phyloP scores from a whole-genome alignment of 441 rosid genomes.

The Erodium moschatum region DNA sequence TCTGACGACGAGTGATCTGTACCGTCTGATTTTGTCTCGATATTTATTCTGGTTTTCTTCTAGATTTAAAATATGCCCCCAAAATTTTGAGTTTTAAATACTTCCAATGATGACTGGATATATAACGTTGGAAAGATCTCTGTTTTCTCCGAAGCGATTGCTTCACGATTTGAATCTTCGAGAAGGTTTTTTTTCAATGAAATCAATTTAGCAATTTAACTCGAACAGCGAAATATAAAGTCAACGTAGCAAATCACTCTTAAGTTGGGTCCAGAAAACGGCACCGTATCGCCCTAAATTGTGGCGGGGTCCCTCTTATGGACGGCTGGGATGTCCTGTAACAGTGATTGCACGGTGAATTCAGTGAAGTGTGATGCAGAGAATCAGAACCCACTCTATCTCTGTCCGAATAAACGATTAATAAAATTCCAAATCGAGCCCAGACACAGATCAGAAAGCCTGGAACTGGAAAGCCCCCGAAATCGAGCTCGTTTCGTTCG shows the following conservation, averaged over 20 bases:
- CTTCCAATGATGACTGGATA: no score
- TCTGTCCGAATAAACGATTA: not conserved
- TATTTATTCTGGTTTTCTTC: not conserved
- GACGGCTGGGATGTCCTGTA: no score
- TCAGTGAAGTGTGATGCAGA: no score
- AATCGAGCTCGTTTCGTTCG: not conserved
- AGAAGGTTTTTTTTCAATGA: not conserved
- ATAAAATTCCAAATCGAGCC: not conserved
- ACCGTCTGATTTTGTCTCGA: no score
- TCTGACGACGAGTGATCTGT: conserved; percentile 3
- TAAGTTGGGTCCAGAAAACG: not conserved
- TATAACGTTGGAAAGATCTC: not conserved
- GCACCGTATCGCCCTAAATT: not conserved
- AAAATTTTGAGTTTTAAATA: not conserved
- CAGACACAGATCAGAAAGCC: not conserved
- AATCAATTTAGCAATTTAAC: not conserved
- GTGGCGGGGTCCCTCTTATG: no score
- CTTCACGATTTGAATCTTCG: no score
- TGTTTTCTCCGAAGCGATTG: not conserved
- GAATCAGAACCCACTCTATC: not conserved
- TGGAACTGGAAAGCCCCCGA: not conserved
- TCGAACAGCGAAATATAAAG: no score
- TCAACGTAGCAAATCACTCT: no score
- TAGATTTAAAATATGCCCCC: not conserved
- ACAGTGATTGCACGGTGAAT: no score